These are phyloP conservation scores for Malassezia caprae DNA, from an alignment of 1,284 basidiomycete species.

Conservation along the genomic window DNA sequence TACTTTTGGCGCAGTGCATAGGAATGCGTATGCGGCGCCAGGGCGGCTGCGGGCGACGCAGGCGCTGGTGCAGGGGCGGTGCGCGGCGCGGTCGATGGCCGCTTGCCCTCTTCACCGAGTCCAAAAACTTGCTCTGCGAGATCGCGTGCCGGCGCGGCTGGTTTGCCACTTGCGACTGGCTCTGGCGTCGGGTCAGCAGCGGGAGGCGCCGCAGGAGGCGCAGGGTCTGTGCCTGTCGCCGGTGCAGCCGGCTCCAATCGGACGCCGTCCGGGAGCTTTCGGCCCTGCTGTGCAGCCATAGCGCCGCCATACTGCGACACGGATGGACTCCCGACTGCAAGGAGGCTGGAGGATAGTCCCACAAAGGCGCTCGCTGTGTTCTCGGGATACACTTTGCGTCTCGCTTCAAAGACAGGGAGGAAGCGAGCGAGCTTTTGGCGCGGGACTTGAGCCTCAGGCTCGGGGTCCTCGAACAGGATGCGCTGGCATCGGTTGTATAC, in stretches of 20 bases:
- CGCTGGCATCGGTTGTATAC: slow-evolving; percentile 86
- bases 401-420: slow-evolving; percentile 8
- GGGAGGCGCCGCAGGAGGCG: too few species aligned
- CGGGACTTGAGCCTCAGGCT: slow-evolving; percentile 19
- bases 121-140: slow-evolving; percentile 7
- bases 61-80: not conserved
- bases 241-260: not conserved
- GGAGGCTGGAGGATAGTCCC: slow-evolving; percentile 72
- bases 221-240: too few species aligned
- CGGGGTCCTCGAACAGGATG: slow-evolving; percentile 80
- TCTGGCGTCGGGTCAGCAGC: too few species aligned
- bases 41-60: not conserved
- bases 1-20: slow-evolving; percentile 32
- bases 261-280: not conserved
- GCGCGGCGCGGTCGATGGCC: not conserved
- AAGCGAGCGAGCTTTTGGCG: not conserved
- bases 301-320: slow-evolving; percentile 65
- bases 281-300: slow-evolving; percentile 77
- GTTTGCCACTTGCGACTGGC: not conserved
- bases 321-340: slow-evolving; percentile 65
- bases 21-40: not conserved
- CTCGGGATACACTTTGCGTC: slow-evolving; percentile 27
- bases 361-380: slow-evolving; percentile 60
- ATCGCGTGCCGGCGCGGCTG: not conserved
- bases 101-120: not conserved